phyloP scores from a whole-genome alignment of 345 rosid genomes.

The Gossypium ekmanianum region DNA sequence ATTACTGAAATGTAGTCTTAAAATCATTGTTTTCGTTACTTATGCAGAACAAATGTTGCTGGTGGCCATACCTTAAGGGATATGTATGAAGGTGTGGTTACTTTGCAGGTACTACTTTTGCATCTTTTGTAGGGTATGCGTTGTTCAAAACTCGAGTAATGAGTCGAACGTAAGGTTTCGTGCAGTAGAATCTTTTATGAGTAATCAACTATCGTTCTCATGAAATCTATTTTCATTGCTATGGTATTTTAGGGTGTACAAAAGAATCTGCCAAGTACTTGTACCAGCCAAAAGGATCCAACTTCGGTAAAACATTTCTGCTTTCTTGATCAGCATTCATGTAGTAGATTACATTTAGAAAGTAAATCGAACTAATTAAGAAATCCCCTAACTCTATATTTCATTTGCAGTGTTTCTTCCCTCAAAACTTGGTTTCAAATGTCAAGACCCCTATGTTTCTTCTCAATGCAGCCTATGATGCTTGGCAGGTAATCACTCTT shows the following conservation, averaged over 20 bases:
- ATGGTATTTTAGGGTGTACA: conserved; percentile 44
- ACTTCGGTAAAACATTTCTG: conserved; percentile 54
- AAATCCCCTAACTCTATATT: neutral
- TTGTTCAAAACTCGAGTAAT: neutral
- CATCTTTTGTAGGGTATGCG: neutral
- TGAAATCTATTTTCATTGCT: neutral
- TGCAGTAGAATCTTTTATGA: neutral
- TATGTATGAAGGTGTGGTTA: neutral
- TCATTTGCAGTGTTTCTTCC: conserved; percentile 64
- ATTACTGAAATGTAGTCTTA: neutral
- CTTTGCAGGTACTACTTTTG: neutral
- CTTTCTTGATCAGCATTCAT: conserved; percentile 12
- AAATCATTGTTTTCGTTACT: neutral
- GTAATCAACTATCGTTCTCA: neutral
- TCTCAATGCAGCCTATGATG: conserved; percentile 69
- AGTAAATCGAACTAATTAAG: neutral
- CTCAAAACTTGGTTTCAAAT: conserved; percentile 50
- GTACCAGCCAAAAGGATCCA: conserved; percentile 70
- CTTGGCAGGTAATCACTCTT: conserved; percentile 56
- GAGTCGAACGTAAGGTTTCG: neutral
- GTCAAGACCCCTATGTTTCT: conserved; percentile 61
- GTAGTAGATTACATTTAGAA: neutral
- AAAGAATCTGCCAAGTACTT: conserved; percentile 61
- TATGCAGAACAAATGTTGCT: neutral
- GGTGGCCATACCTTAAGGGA: conserved; percentile 3